A percentile compares a stretch with the other conserved stretches of the same genome.
Conservation (phyloP, 2,329 filamentous ascomycete species). For the Macrophomina phaseolina region DNA sequence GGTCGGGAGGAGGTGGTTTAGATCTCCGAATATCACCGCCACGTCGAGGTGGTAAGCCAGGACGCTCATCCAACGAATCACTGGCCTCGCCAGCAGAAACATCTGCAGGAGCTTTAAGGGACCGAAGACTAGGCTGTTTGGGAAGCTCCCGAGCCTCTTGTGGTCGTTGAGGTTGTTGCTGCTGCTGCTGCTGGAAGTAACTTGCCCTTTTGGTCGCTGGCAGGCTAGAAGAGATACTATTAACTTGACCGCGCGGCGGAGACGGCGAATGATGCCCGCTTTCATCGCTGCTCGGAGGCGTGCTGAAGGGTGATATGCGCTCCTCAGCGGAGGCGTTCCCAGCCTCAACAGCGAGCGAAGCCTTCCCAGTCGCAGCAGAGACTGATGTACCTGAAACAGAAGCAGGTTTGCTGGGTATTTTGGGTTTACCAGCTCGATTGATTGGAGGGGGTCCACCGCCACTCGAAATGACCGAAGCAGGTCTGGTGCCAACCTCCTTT, state of each 20-base stretch:
- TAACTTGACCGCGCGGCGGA: not conserved
- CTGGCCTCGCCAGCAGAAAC: conserved; percentile 27
- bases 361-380: conserved; percentile 33
- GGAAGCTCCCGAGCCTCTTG: conserved; percentile 31
- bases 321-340: conserved; percentile 49
- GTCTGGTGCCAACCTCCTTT: conserved; percentile 2
- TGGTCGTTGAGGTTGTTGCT: conserved; percentile 31
- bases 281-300: conserved; percentile 76
- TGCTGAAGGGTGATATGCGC: conserved; percentile 79
- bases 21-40: conserved; percentile 43
- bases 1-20: conserved; percentile 36
- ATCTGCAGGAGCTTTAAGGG: not conserved
- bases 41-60: conserved; percentile 54
- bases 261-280: conserved; percentile 42
- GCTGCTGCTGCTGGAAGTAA: conserved; percentile 35
- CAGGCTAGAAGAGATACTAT: conserved; percentile 29
- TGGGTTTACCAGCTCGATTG: conserved; percentile 81
- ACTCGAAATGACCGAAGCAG: conserved; percentile 37
- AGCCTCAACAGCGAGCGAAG: conserved; percentile 47
- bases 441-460: conserved; percentile 68
- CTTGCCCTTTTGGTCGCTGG: conserved; percentile 33
- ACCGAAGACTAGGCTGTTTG: conserved; percentile 26
- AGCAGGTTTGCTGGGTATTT: conserved; percentile 59
- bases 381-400: conserved; percentile 30
- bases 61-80: conserved; percentile 52